Evolutionary conservation across 305 asterid genomes (phyloP).

Genomic region (Solanum hybrid): DNA sequence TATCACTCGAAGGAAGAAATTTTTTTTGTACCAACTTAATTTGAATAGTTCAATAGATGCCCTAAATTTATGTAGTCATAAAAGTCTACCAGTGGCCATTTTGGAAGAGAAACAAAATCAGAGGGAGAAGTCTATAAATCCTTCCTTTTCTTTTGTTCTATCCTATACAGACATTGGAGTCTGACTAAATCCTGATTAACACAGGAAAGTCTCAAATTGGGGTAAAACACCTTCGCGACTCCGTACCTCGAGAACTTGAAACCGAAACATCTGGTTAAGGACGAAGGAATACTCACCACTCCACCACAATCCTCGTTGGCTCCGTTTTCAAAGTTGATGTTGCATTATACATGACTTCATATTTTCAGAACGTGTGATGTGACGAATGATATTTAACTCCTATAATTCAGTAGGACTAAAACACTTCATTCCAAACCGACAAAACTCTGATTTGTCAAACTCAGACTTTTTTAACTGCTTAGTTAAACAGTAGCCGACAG

Average conservation of each 20-base stretch:
- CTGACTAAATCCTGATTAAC: not conserved
- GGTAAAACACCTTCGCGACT: not conserved
- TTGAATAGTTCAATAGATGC: not conserved
- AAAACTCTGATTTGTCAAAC: not conserved
- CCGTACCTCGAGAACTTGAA: not conserved
- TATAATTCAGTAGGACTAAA: not conserved
- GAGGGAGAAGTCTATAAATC: not conserved
- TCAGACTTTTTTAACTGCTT: not conserved
- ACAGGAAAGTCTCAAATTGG: no score
- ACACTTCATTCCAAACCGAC: slow-evolving; percentile 2
- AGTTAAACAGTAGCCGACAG: not conserved
- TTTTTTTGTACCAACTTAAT: not conserved
- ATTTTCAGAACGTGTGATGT: not conserved
- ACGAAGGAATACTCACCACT: no score
- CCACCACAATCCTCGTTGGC: not conserved
- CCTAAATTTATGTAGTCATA: not conserved
- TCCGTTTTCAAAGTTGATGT: not conserved
- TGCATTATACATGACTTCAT: not conserved
- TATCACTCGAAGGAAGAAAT: not conserved
- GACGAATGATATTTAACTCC: not conserved
- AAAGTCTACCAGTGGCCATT: not conserved
- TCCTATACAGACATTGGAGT: no score
- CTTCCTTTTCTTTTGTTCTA: not conserved
- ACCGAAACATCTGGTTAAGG: not conserved
- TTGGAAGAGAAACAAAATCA: no score